phyloP scores from a whole-genome alignment of 139 green algal genomes.

The Zygnema cylindricum region DNA sequence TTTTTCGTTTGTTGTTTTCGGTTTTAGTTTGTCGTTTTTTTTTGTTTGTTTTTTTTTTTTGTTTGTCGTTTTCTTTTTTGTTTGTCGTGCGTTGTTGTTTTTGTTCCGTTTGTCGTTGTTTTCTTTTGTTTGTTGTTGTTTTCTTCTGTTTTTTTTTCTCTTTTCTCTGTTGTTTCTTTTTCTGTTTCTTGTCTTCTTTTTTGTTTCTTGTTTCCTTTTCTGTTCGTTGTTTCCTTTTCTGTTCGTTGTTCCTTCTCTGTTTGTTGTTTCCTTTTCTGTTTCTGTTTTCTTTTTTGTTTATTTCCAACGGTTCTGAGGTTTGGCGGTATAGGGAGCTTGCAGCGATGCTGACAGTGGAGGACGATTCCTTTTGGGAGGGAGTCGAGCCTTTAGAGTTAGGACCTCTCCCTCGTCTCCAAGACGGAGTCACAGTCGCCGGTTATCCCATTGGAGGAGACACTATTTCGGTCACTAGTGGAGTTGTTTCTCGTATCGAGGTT shows the following conservation, averaged over 20 bases:
- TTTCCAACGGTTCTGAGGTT: not conserved
- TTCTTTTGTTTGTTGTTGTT: too few species aligned
- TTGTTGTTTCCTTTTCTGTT: slow-evolving; percentile 6
- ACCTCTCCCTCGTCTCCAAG: slow-evolving; percentile 77
- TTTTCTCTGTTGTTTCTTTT: too few species aligned
- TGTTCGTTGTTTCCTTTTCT: too few species aligned
- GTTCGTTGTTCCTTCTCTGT: not conserved
- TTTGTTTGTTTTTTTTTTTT: too few species aligned
- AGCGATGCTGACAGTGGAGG: slow-evolving; percentile 87
- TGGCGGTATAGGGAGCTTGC: not conserved
- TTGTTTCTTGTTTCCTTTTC: too few species aligned
- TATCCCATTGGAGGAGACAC: slow-evolving; percentile 89
- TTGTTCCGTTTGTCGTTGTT: too few species aligned
- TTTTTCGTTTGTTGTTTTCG: too few species aligned
- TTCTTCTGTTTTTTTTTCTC: too few species aligned
- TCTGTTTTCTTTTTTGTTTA: not conserved
- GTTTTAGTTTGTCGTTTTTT: too few species aligned
- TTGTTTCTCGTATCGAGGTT: slow-evolving; percentile 89
- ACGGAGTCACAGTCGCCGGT: slow-evolving; percentile 85
- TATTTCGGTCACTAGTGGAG: slow-evolving; percentile 80
- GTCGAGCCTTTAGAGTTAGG: slow-evolving; percentile 79
- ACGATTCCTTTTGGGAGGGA: slow-evolving; percentile 84
- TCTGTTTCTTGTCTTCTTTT: too few species aligned
- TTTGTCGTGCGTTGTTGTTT: too few species aligned
- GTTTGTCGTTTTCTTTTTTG: too few species aligned